These are phyloP conservation scores for maize (Zea mays) DNA, from an alignment of 176 grass and related monocot genomes.

Conservation along the genomic window DNA sequence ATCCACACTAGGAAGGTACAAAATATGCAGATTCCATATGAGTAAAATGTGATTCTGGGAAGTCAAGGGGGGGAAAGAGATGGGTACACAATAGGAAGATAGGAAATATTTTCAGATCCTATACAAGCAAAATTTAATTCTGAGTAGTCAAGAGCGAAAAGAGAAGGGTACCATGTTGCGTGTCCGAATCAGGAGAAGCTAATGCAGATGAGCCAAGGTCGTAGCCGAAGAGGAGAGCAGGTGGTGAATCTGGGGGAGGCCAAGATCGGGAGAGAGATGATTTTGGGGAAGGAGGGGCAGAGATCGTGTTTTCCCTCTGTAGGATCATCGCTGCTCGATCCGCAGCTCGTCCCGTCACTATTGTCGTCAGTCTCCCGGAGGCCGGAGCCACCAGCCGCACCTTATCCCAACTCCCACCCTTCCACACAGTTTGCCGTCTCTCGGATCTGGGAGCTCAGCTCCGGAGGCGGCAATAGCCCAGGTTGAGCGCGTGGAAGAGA, in stretches of 20 bases:
- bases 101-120: neutral
- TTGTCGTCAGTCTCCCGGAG: neutral
- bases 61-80: neutral
- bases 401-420: neutral
- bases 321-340: neutral
- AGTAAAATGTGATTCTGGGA: neutral
- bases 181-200: neutral
- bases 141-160: neutral
- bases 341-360: neutral
- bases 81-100: neutral
- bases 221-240: neutral
- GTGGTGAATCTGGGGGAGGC: neutral
- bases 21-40: too few relatives aligned
- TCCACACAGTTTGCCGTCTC: neutral
- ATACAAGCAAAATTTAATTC: neutral
- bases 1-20: too few relatives aligned
- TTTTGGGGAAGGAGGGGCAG: neutral
- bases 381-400: neutral
- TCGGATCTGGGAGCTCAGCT: neutral
- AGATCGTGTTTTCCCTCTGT: neutral
- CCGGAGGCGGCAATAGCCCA: neutral
- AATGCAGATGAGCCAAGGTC: neutral
- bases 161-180: conserved; percentile 14
- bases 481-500: too few relatives aligned
- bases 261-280: neutral